Evolutionary conservation across 2,329 filamentous ascomycete genomes (phyloP).

Genomic region (Sarocladiaceae sp.): DNA sequence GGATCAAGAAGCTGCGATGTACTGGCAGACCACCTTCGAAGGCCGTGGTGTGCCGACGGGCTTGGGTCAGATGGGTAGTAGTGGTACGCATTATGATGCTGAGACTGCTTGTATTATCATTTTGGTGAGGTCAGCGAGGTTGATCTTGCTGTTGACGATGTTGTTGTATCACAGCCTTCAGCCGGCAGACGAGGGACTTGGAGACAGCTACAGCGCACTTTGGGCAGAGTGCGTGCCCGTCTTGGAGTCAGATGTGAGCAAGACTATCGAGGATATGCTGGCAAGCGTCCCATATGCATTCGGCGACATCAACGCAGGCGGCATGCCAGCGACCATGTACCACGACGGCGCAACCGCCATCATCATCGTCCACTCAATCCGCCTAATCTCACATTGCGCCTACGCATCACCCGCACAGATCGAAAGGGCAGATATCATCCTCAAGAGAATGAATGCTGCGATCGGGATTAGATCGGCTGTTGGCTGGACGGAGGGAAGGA

Average conservation of each 20-base stretch:
- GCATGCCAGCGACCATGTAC: conserved; percentile 17
- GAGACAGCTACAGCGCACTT: conserved; percentile 4
- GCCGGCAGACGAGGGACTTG: neutral
- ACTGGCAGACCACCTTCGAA: conserved; percentile 26
- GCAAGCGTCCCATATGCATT: conserved; percentile 25
- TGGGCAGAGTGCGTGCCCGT: conserved; percentile 13
- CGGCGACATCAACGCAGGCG: conserved; percentile 21
- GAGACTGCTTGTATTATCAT: conserved; percentile 29
- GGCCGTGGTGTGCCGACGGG: conserved; percentile 21
- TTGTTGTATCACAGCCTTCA: conserved; percentile 20
- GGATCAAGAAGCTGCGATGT: conserved; percentile 24
- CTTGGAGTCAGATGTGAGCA: conserved; percentile 19
- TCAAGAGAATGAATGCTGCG: conserved; percentile 21
- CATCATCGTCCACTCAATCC: conserved; percentile 25
- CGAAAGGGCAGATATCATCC: conserved; percentile 16
- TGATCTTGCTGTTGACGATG: conserved; percentile 25
- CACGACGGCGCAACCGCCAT: conserved; percentile 28
- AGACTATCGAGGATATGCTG: conserved; percentile 27
- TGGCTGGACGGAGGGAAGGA: conserved; percentile 9
- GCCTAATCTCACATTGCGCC: conserved; percentile 24
- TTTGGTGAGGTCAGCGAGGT: conserved; percentile 24
- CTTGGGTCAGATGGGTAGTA: conserved; percentile 20
- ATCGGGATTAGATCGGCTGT: conserved; percentile 26
- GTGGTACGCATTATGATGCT: conserved; percentile 20
- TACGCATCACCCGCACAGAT: conserved; percentile 21